Conservation (phyloP, 495 filamentous ascomycete species). For the Parachaetomium inaequale region DNA sequence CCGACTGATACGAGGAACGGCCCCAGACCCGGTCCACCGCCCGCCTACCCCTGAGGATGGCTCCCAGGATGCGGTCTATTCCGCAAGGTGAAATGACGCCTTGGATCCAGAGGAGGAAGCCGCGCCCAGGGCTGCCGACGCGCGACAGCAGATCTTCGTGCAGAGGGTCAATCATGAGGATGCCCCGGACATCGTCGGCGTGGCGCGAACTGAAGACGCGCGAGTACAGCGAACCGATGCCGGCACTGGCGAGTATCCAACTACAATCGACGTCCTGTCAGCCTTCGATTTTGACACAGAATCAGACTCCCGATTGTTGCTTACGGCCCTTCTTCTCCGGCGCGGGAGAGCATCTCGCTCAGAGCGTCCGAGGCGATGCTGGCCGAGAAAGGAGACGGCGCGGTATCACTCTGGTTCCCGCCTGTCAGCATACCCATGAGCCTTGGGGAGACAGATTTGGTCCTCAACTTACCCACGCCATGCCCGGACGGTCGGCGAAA, state of each 20-base stretch:
- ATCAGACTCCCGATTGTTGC: neutral
- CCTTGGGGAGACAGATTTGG: neutral
- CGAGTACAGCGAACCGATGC: conserved; percentile 78
- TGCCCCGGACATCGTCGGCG: conserved; percentile 62
- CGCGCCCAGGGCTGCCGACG: conserved; percentile 62
- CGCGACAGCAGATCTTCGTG: conserved; percentile 77
- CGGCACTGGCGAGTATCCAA: conserved; percentile 64
- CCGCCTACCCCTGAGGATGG: conserved; percentile 71
- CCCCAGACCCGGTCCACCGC: conserved; percentile 85
- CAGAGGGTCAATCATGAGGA: conserved; percentile 81
- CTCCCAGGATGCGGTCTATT: conserved; percentile 69
- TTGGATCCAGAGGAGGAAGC: conserved; percentile 80
- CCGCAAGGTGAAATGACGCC: conserved; percentile 84
- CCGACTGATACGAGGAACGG: conserved; percentile 68
- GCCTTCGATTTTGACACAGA: neutral
- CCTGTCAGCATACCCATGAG: neutral
- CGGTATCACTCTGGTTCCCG: conserved; percentile 63
- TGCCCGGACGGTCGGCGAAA: conserved; percentile 90
- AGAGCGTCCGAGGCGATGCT: conserved; percentile 84
- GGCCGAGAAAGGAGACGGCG: conserved; percentile 86
- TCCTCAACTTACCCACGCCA: conserved; percentile 61
- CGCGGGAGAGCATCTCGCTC: conserved; percentile 74
- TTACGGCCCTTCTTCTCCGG: conserved; percentile 73
- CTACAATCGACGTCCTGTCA: conserved; percentile 3
- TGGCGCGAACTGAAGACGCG: conserved; percentile 86